Evolutionary conservation across 257 asterid genomes (phyloP), one percentile per base, ranked within the genome.

Genomic region (Solanum raphanifolium): DNA sequence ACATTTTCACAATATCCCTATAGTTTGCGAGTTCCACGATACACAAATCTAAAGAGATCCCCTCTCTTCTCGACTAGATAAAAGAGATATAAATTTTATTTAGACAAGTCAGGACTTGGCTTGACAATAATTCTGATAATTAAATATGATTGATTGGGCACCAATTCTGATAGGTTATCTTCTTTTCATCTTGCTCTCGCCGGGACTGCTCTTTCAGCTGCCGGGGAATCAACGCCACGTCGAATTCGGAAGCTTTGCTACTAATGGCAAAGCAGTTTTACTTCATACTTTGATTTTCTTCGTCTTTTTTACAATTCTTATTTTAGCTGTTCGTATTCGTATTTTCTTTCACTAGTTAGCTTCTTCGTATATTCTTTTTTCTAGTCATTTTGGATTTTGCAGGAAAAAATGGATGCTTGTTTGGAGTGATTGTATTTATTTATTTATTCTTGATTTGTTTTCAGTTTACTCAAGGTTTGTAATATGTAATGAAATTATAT

Each of bases 171-270:
- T 94, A 9, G 94, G 93, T 58, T 88, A 92, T 87, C 84, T 94
- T 85, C 91, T 94, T 2, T 94, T 93, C 87, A 82, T 93, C 18
- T 78, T 92, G 71, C 86, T 94, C 34, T 92, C 95, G 3, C 95
- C 96, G n/a, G 96, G 95, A 5, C 75, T 93, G 6, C 81, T 93
- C 16, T 94, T 93, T 87, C 96, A 94, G 87, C 85, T 94, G 12
- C 96, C 96, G 34, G 96, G 96, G 5, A 87, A 86, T 25, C 83
- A 89, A 34, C 90, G 94, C 3, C 92, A 23, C 6, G 60, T 93
- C 13, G 95, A 94, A 43, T 91, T 92, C 39, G 94, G 96, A 52
- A 92, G 92, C 92, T 91, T 94, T 90, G 32, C 90, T 84, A 93
- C 95, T 86, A 94, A 91, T 36, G 94, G 94, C 38, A 90, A 90